Evolutionary conservation across 1,139 yeast species (phyloP), one percentile per base, ranked within the genome.

Genomic region (Blastobotrys elegans): DNA sequence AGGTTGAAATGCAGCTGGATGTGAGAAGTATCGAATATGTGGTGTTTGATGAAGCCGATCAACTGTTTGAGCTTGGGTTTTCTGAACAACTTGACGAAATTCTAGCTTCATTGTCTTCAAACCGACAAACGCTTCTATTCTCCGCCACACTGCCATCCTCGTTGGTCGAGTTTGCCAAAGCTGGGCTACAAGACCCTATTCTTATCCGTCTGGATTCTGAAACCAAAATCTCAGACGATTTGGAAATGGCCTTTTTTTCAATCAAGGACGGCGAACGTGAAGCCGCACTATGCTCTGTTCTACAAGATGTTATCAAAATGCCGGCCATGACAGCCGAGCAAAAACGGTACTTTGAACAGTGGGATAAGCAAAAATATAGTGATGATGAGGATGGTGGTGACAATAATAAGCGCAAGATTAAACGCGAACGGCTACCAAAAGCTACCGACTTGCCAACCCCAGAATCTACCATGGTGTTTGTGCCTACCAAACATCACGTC

Each of bases 11-110:
- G 98, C 79, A 79, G 53, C 73, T 92, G 50, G 95, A 88, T 61
- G 74, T 94, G 65, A 78, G 77, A 56, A 76, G 89, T 2, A 79
- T 92, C 20, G 96, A 92, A 63, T 90, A 86, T 60, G 84, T 90
- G 46, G 96, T 90, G 1, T 94, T 92, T 65, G 99, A 94, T 70
- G 99, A 94, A 72, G 98, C 98, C 32, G 99, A 94, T 74, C 76
- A 97, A 61, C 75, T 94, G 58, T 94, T 94, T 63, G 99, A 94
- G 69, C 84, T 90, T 85, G 97, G 98, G 48, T 94, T 94, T 65
- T 84, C 95, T 31, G 96, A 89, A 60, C 98, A 94, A 64, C 75
- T 94, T 62, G 88, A 87, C 61, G 97, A 92, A 65, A 75, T 94
- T 56, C 69, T 94, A 44, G 92, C 89, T 1, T 76, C 94, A 0